Evolutionary conservation across 352 stramenopile genomes (phyloP).

Genomic region (Globisporangium cylindrosporum): DNA sequence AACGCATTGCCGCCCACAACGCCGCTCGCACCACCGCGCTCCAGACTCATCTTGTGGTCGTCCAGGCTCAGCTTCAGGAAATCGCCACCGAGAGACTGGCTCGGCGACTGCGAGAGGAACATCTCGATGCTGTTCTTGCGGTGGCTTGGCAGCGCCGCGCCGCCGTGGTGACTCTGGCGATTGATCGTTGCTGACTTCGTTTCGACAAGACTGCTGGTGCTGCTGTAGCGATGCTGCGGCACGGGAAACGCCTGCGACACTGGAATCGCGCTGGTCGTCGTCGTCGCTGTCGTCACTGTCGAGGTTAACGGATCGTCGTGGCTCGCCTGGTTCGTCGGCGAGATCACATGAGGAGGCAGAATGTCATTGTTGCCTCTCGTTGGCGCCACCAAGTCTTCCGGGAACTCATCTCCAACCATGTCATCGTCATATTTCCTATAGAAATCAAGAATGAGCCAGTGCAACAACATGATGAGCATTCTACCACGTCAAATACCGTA

Average conservation of each 20-base stretch:
- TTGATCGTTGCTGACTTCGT: conserved; percentile 2
- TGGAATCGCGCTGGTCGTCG: conserved; percentile 2
- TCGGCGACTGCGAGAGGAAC: conserved; percentile 84
- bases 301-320: conserved; percentile 22
- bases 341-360: conserved; percentile 26
- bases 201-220: background rate
- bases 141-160: conserved; percentile 29
- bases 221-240: conserved; percentile 5
- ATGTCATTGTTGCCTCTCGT: conserved; percentile 31
- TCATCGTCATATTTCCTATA: conserved; percentile 40
- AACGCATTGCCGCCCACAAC: conserved; percentile 24
- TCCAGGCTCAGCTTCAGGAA: conserved; percentile 76
- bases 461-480: background rate
- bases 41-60: conserved; percentile 49
- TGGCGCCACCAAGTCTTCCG: conserved; percentile 10
- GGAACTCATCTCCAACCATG: conserved; percentile 7
- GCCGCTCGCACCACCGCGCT: conserved; percentile 16
- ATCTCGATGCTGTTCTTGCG: conserved; percentile 88
- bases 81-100: conserved; percentile 69
- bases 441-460: background rate
- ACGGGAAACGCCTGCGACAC: conserved; percentile 13
- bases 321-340: conserved; percentile 44
- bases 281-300: background rate
- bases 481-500: background rate
- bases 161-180: background rate